Evolutionary conservation across 108 stramenopile genomes (phyloP).

Genomic region (Aurantiochytrium sp.): DNA sequence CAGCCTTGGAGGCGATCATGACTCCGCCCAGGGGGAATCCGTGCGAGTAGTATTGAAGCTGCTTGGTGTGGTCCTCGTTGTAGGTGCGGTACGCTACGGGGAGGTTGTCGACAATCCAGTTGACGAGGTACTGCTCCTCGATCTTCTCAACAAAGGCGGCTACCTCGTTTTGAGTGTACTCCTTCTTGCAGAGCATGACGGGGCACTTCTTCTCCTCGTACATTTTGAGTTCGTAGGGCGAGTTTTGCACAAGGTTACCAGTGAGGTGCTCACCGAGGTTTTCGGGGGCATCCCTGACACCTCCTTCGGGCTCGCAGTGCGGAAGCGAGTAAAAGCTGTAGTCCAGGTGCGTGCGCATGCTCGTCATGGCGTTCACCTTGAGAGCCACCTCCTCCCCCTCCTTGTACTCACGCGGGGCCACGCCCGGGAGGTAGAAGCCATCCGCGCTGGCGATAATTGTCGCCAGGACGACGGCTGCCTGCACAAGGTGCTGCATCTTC

Average conservation of each 20-base stretch:
- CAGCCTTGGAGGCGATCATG: neutral
- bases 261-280: conserved; percentile 96
- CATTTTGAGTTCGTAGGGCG: conserved; percentile 90
- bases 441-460: neutral
- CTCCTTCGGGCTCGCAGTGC: conserved; percentile 82
- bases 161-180: conserved; percentile 79
- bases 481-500: no score
- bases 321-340: conserved; percentile 90
- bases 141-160: conserved; percentile 81
- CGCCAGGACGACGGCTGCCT: neutral
- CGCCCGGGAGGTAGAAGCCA: conserved; percentile 42
- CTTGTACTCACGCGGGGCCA: conserved; percentile 31
- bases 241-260: conserved; percentile 93
- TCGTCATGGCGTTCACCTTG: conserved; percentile 55
- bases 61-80: conserved; percentile 62
- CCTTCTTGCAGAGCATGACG: conserved; percentile 74
- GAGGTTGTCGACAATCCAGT: conserved; percentile 97
- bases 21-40: conserved; percentile 89
- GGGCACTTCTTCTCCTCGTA: conserved; percentile 83
- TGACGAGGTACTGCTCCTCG: conserved; percentile 85
- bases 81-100: conserved; percentile 70
- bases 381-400: conserved; percentile 43
- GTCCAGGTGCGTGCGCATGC: conserved; percentile 77
- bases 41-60: conserved; percentile 72
- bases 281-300: conserved; percentile 60